phyloP scores from a whole-genome alignment of 2,329 filamentous ascomycete species.

The Penicillium oxalicum region DNA sequence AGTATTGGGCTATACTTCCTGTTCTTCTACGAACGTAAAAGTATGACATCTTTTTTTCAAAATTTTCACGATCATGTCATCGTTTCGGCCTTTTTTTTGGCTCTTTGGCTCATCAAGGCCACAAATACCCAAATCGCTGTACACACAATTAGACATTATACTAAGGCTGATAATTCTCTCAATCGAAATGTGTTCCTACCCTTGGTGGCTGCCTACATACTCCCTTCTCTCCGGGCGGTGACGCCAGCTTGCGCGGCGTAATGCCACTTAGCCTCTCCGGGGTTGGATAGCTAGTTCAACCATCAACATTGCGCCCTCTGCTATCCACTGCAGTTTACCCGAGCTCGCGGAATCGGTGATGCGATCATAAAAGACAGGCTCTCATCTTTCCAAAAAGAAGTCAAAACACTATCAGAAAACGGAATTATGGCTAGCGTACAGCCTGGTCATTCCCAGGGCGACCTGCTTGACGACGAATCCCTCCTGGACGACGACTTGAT shows the following conservation, averaged over 20 bases:
- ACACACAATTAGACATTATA: no score
- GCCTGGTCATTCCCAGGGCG: slow-evolving; percentile 47
- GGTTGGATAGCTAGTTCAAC: slow-evolving; percentile 19
- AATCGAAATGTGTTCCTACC: background rate
- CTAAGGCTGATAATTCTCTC: background rate
- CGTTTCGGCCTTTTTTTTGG: no score
- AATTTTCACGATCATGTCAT: no score
- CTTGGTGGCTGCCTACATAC: background rate
- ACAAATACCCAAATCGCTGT: no score
- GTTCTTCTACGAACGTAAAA: no score
- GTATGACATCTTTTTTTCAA: no score
- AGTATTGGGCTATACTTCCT: no score
- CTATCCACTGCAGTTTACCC: background rate
- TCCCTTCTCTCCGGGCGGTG: slow-evolving; percentile 3
- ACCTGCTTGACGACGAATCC: slow-evolving; percentile 57
- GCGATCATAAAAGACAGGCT: no score
- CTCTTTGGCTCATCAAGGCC: no score
- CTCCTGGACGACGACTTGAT: slow-evolving; percentile 66
- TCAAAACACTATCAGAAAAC: background rate
- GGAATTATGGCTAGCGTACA: slow-evolving; percentile 35
- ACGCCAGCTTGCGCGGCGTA: slow-evolving; percentile 17
- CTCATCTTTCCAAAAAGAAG: background rate
- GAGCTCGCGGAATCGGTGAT: no score
- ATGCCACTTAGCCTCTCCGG: slow-evolving; percentile 39
- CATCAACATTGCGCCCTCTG: slow-evolving; percentile 13